phyloP scores from a whole-genome alignment of 768 basidiomycete species.

The Zangia roseola region DNA sequence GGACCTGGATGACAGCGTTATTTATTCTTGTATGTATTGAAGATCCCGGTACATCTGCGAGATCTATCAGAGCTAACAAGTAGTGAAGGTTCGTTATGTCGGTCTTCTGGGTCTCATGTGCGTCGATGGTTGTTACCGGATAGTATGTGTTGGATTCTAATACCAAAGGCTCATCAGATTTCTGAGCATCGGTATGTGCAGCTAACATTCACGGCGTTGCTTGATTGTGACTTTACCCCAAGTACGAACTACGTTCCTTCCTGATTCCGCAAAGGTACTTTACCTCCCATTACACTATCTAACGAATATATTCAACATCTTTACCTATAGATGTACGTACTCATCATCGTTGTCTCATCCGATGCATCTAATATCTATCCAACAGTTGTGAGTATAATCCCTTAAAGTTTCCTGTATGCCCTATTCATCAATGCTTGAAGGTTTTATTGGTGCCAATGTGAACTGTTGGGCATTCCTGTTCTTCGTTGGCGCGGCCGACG shows the following conservation, averaged over 20 bases:
- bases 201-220: neutral
- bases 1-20: too few relatives aligned
- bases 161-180: neutral
- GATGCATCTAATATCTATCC: neutral
- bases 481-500: slow-evolving; percentile 3
- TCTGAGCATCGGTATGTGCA: neutral
- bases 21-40: too few relatives aligned
- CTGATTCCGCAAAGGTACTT: neutral
- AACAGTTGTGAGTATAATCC: neutral
- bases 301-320: neutral
- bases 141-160: neutral
- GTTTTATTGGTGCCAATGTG: neutral
- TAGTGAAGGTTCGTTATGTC: slow-evolving; percentile 9
- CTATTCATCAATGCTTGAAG: neutral
- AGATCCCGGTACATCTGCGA: too few relatives aligned
- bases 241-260: slow-evolving; percentile 7
- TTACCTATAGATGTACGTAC: neutral
- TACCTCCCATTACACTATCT: neutral
- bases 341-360: neutral
- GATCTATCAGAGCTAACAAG: too few relatives aligned
- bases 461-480: neutral
- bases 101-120: slow-evolving; percentile 2
- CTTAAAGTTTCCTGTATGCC: neutral
- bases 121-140: neutral
- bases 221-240: neutral